A percentile compares a stretch with the other conserved stretches of the same genome.
Conservation (phyloP, 179 eudicot species). For the Silene vulgaris region DNA sequence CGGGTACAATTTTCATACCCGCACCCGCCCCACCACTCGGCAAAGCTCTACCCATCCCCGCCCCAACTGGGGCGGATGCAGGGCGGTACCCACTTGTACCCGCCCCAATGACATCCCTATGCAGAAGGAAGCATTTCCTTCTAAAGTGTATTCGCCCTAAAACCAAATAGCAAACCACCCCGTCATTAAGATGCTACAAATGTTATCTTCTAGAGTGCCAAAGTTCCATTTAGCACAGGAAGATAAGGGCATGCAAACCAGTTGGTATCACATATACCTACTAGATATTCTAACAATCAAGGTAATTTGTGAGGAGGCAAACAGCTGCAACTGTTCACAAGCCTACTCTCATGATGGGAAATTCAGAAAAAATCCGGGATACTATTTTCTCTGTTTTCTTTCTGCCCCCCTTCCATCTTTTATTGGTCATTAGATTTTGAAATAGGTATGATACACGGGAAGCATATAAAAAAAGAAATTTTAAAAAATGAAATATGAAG, state of each 20-base stretch:
- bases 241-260: background rate
- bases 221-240: background rate
- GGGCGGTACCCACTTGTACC: too few species aligned
- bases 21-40: too few species aligned
- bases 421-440: background rate
- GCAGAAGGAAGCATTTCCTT: constrained; percentile 3
- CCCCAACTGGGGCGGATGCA: too few species aligned
- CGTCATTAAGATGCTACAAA: background rate
- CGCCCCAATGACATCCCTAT: too few species aligned
- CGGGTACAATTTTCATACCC: too few species aligned
- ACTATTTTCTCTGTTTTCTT: background rate
- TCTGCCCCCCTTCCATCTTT: background rate
- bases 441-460: background rate
- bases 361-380: background rate
- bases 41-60: too few species aligned
- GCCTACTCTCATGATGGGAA: background rate
- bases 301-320: background rate
- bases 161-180: background rate
- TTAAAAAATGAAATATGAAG: background rate
- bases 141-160: background rate
- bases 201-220: background rate
- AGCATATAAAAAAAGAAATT: background rate
- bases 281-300: background rate
- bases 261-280: background rate
- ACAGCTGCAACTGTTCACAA: background rate